Evolutionary conservation across 192 early-diverging fungal species (phyloP).

Genomic region (Kickxella alabastrina): DNA sequence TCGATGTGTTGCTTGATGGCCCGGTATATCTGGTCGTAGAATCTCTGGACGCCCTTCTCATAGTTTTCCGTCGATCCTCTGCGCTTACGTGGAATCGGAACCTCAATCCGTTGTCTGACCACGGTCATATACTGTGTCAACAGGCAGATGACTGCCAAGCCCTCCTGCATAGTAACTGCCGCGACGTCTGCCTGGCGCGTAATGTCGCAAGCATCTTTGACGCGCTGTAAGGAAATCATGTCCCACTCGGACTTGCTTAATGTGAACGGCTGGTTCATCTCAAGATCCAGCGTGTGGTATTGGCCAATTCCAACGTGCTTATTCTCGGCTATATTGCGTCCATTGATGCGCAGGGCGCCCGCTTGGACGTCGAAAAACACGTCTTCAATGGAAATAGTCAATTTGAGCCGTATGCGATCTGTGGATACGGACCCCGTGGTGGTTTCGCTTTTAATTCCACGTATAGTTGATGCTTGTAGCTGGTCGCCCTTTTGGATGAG

Average conservation of each 20-base stretch:
- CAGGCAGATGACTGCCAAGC: conserved; percentile 89
- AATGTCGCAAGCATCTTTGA: conserved; percentile 86
- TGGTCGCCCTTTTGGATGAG: conserved; percentile 81
- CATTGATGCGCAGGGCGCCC: conserved; percentile 80
- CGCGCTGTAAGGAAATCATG: conserved; percentile 82
- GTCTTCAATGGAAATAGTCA: conserved; percentile 81
- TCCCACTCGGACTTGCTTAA: conserved; percentile 91
- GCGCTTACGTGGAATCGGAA: conserved; percentile 86
- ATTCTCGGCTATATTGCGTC: conserved; percentile 81
- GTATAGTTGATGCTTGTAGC: conserved; percentile 83
- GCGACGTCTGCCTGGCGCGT: conserved; percentile 87
- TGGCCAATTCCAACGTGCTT: conserved; percentile 87
- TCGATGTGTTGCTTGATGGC: conserved; percentile 84
- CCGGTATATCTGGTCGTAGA: conserved; percentile 90
- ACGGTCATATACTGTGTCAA: conserved; percentile 95
- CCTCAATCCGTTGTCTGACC: conserved; percentile 88
- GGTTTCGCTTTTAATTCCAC: conserved; percentile 84
- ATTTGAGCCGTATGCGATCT: conserved; percentile 68
- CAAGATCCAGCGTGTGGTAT: conserved; percentile 93
- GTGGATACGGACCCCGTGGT: conserved; percentile 86
- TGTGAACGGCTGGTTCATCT: conserved; percentile 84
- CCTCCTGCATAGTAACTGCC: conserved; percentile 85
- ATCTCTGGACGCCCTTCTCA: conserved; percentile 83
- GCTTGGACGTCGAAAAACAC: conserved; percentile 91
- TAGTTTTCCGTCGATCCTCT: conserved; percentile 85